Percentiles rank a stretch among this genome's conserved stretches.
phyloP scores from a whole-genome alignment of 306 rosid genomes.

The Styphnolobium japonicum region DNA sequence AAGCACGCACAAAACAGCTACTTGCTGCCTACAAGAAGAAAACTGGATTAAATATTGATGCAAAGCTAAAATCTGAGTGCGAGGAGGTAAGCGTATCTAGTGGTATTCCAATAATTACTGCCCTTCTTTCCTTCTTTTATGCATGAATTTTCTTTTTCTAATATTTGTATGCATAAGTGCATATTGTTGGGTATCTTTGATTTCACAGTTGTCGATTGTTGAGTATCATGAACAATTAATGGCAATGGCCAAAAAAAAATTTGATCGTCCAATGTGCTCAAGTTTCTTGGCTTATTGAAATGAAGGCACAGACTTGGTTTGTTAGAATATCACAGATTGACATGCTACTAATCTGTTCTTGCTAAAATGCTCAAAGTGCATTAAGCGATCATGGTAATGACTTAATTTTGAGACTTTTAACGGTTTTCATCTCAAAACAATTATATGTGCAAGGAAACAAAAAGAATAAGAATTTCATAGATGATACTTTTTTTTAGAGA shows the following conservation, averaged over 20 bases:
- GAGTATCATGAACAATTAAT: conserved; percentile 6
- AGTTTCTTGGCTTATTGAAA: conserved; percentile 9
- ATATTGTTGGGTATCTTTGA: background rate
- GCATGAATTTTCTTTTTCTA: background rate
- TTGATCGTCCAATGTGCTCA: background rate
- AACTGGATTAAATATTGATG: conserved; percentile 59
- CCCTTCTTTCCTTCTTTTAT: background rate
- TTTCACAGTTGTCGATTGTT: background rate
- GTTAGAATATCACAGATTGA: conserved; percentile 1
- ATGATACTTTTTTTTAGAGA: background rate
- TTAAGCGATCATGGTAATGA: background rate
- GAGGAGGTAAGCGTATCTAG: conserved; percentile 50
- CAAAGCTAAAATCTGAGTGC: conserved; percentile 70
- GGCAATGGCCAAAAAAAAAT: background rate
- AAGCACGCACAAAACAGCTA: conserved; percentile 61
- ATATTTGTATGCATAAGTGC: conserved; percentile 7
- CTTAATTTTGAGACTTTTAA: background rate
- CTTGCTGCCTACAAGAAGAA: conserved; percentile 72
- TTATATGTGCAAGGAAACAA: background rate
- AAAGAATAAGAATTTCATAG: background rate
- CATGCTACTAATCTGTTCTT: background rate
- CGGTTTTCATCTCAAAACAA: background rate
- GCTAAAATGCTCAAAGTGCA: background rate
- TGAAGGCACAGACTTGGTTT: background rate
- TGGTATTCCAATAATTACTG: background rate